Base-by-base conservation (phyloP, 139 green algal species). In the Limnomonas spitsbergensis region DNA sequence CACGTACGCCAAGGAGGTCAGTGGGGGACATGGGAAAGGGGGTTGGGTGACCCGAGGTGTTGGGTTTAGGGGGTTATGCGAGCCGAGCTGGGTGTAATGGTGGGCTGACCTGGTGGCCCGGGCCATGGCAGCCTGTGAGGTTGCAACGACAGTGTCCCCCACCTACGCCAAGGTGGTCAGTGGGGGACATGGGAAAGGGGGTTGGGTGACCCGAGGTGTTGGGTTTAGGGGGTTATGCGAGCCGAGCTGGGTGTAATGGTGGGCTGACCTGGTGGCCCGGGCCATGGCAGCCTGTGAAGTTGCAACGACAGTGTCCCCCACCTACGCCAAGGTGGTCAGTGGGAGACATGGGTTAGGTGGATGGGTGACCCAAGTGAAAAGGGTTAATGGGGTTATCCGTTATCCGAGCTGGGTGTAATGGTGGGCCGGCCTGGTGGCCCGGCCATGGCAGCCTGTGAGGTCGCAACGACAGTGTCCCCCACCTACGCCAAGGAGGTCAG, bases 301-400 rank as follows among this genome's bases (percentile, higher is more conserved):
- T 20, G 91, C 92, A 31, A 98, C 95, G 40, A 98, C 92, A 0
- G 95, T 75, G 34, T 97, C 92, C 0, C 95, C 95, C 27, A 98
- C 95, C 0, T 99, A 99, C 78, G 93, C 92, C 0, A 54, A 82
- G 4, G 95, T 98, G 87, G 87, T 92, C 71, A 0, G 82, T 72
- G 66, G 14, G 47, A 20, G 47, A 29, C 47, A 61, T 61, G 47
- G 47, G 14, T 29, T 29, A 61, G n/a, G n/a, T n/a, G n/a, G n/a
- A n/a, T n/a, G n/a, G n/a, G n/a, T n/a, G n/a, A n/a, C n/a, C n/a
- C n/a, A n/a, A n/a, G n/a, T n/a, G 14, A 24, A n/a, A n/a, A 24
- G 47, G 14, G 20, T 61, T 61, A n/a, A 24, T 61, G 47, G 14
- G 47, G 14, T 61, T n/a, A n/a, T n/a, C 24, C 14, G 47, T 61